Conservation (phyloP, 306 rosid species). For the Gastrolobium villosum region DNA sequence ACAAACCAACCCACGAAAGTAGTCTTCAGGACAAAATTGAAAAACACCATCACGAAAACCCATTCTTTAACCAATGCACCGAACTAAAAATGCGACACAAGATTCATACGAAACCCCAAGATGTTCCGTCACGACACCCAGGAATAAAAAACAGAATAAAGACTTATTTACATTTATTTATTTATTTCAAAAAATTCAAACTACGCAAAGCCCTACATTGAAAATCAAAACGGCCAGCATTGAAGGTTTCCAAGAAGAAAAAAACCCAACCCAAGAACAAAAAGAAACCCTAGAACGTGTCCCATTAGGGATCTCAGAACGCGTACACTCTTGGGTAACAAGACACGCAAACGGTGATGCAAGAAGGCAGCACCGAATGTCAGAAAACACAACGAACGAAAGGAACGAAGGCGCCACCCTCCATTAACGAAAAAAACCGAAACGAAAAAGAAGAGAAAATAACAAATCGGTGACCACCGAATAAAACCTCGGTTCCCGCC, state of each 20-base stretch:
- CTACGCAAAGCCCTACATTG: constrained; percentile 4
- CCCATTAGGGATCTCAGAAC: constrained; percentile 41
- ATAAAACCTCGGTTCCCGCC: constrained; percentile 54
- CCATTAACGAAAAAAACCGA: constrained; percentile 12
- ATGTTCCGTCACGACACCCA: background rate
- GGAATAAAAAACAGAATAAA: background rate
- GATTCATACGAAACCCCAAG: constrained; percentile 3
- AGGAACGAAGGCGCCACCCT: background rate
- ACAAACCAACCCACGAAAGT: constrained; percentile 23
- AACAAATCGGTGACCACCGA: constrained; percentile 3
- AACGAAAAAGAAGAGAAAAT: background rate
- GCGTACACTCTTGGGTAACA: background rate
- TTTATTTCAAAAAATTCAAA: constrained; percentile 12
- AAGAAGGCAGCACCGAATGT: background rate
- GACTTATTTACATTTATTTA: background rate
- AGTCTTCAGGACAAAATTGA: background rate
- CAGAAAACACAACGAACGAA: background rate
- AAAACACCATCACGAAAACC: constrained; percentile 5
- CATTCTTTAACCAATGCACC: constrained; percentile 24
- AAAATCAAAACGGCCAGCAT: constrained; percentile 34
- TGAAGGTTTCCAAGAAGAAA: constrained; percentile 13
- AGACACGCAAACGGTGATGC: constrained; percentile 13
- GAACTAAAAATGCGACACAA: constrained; percentile 18
- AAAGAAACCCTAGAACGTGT: constrained; percentile 53
- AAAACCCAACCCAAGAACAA: constrained; percentile 31